Conservation (phyloP, 305 asterid species). For the Solanum hybrid region DNA sequence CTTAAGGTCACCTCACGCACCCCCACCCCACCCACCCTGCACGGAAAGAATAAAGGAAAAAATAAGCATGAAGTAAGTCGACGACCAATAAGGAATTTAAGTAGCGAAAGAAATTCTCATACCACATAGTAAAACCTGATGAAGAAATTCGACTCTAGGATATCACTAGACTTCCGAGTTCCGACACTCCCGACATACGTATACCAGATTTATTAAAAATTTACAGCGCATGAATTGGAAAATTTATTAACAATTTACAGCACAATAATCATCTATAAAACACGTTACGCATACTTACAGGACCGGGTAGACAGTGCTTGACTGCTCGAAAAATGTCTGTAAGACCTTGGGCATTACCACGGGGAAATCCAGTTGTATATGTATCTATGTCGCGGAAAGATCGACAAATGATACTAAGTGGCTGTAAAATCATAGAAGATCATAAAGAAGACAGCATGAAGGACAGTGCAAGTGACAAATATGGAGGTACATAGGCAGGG, state of each 20-base stretch:
- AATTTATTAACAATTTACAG: background rate
- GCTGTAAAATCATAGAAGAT: conserved; percentile 38
- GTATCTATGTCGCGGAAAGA: conserved; percentile 82
- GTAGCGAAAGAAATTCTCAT: background rate
- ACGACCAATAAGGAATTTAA: background rate
- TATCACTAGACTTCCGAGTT: background rate
- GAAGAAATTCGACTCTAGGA: background rate
- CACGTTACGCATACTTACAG: conserved; percentile 39
- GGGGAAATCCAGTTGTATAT: conserved; percentile 87
- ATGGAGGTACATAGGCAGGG: background rate
- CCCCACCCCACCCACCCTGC: background rate
- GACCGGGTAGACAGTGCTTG: conserved; percentile 83
- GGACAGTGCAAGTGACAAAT: background rate
- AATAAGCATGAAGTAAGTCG: background rate
- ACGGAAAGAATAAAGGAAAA: background rate
- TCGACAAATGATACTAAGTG: conserved; percentile 77
- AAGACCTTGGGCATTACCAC: conserved; percentile 61
- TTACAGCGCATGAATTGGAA: background rate
- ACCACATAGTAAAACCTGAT: background rate
- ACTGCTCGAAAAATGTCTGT: conserved; percentile 67
- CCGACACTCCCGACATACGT: background rate
- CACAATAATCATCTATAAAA: background rate
- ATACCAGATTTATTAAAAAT: background rate
- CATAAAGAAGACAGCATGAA: background rate
- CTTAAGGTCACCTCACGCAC: background rate